Conservation (phyloP, 163 green algal species). For the Trebouxia gelatinosa region DNA sequence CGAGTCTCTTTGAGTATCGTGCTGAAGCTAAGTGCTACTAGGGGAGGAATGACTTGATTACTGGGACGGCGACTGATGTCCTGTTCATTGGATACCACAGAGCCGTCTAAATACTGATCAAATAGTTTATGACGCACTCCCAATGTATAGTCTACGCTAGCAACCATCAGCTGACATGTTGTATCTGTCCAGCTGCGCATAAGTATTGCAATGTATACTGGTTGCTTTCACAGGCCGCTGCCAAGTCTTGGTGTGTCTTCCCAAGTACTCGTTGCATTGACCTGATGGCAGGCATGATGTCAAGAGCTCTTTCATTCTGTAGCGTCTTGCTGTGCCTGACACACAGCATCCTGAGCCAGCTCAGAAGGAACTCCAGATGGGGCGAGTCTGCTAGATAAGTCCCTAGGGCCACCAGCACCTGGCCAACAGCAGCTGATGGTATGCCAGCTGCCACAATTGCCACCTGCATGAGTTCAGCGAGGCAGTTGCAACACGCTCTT, state of each 20-base stretch:
- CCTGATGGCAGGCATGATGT: slow-evolving; percentile 59
- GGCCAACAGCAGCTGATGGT: slow-evolving; percentile 42
- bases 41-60: too few species aligned
- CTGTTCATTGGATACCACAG: too few species aligned
- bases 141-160: too few species aligned
- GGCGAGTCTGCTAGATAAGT: slow-evolving; percentile 52
- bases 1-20: too few species aligned
- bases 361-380: slow-evolving; percentile 82
- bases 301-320: slow-evolving; percentile 20
- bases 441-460: slow-evolving; percentile 37
- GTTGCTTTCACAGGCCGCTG: slow-evolving; percentile 65
- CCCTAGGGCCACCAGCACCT: slow-evolving; percentile 57
- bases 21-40: too few species aligned
- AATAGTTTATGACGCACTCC: too few species aligned
- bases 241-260: slow-evolving; percentile 68
- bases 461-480: slow-evolving; percentile 42
- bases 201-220: slow-evolving; percentile 83
- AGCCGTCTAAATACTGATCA: too few species aligned
- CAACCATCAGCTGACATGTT: too few species aligned
- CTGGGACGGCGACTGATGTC: too few species aligned
- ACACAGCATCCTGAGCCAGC: slow-evolving; percentile 64
- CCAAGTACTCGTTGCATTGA: slow-evolving; percentile 66
- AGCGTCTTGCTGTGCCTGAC: slow-evolving; percentile 36
- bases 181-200: slow-evolving; percentile 10
- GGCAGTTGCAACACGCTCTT: not conserved